Evolutionary conservation across 75 land plant genomes (phyloP).

Genomic region (Selaginella moellendorffii): DNA sequence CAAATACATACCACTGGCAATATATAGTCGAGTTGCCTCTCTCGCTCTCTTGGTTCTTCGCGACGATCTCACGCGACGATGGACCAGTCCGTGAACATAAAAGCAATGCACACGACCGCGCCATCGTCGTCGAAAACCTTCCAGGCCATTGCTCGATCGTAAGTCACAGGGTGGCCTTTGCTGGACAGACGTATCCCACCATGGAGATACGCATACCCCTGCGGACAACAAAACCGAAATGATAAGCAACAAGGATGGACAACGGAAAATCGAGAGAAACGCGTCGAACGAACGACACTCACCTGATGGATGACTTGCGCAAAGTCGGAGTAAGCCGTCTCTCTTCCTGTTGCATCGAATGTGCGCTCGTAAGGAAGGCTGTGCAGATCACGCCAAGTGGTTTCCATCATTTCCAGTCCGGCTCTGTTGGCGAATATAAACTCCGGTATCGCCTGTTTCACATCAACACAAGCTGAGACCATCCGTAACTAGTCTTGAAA

Average conservation of each 20-base stretch:
- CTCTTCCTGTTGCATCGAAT: conserved; percentile 46
- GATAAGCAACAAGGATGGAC: neutral
- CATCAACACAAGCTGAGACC: too few species aligned
- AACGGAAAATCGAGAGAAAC: neutral
- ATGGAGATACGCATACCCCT: conserved; percentile 68
- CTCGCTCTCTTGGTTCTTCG: too few species aligned
- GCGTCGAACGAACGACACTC: too few species aligned
- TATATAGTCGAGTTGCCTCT: too few species aligned
- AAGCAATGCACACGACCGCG: conserved; percentile 44
- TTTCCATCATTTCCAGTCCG: conserved; percentile 29
- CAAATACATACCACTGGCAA: too few species aligned
- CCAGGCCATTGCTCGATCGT: conserved; percentile 78
- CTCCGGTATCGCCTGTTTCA: conserved; percentile 29
- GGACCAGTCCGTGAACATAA: conserved; percentile 84
- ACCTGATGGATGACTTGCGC: conserved; percentile 66
- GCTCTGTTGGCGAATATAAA: conserved; percentile 27
- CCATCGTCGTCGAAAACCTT: conserved; percentile 52
- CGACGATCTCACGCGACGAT: neutral
- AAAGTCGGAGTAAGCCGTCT: conserved; percentile 42
- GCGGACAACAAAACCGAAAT: conserved; percentile 3
- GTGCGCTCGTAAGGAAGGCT: conserved; percentile 25
- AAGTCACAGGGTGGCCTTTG: conserved; percentile 65
- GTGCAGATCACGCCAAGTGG: conserved; percentile 16
- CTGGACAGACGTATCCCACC: conserved; percentile 67
- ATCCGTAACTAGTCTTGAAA: too few species aligned